Base-by-base conservation (phyloP, 352 stramenopile genomes). In the Pythium coloratum region DNA sequence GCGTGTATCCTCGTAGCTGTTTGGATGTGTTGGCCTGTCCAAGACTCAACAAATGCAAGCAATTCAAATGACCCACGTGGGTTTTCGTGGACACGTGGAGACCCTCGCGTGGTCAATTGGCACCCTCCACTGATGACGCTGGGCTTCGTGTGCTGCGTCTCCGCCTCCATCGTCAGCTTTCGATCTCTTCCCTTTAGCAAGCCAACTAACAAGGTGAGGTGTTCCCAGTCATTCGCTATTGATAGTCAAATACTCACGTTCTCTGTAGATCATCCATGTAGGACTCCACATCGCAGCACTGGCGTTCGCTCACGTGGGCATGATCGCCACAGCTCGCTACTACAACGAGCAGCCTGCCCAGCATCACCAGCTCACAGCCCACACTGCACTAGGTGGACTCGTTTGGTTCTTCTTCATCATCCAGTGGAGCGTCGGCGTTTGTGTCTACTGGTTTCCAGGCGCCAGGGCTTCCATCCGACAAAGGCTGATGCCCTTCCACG, bases 51-150 rank as follows among this genome's bases (percentile, higher is more conserved):
- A 40, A 9, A 13, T 40, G 7, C 1, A 40, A 40, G 5, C 34
- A 6, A 40, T 9, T 18, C 38, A 12, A 18, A 18, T 2, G 16
- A 14, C 38, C 4, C 2, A 16, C 5, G 4, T 16, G 38, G 38
- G 12, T 14, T 44, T 44, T 44, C 9, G 1, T 44, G 38, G 38
- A 10, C 13, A 18, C 9, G 13, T 14, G 38, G 38, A n/a, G 38
- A 44, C 12, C 10, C 38, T 14, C 38, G 38, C 30, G 85, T 96
- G 55, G 94, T 95, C 72, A 94, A 94, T 58, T 96, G 88, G 87
- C 88, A 96, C 69, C 88, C 88, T 51, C 56, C 92, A 50, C 76
- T 96, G 75, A 95, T 95, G 88, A 85, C 78, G 44, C 76, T 94
- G 50, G 88, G 87, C 40, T 87, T 96, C 34, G 70, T 95, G 53